Evolutionary conservation across 805 yeast genomes (phyloP).

Genomic region (Yamadazyma olivae): DNA sequence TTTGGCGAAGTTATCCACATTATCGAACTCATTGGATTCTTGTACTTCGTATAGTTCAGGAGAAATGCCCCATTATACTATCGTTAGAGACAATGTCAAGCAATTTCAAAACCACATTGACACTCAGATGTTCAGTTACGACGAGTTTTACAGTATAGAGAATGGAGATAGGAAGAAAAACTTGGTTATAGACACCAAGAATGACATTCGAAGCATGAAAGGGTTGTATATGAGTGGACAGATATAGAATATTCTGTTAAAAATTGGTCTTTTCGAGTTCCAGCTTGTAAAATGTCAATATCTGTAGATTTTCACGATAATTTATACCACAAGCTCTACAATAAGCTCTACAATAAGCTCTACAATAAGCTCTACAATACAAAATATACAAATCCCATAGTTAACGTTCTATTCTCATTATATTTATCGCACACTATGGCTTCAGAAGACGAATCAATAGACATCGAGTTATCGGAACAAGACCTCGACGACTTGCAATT

Average conservation of each 20-base stretch:
- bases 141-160: conserved; percentile 23
- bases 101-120: conserved; percentile 36
- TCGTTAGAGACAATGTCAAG: conserved; percentile 25
- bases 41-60: conserved; percentile 25
- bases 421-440: too few relatives aligned
- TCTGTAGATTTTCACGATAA: too few relatives aligned
- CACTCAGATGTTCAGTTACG: conserved; percentile 29
- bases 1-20: conserved; percentile 18
- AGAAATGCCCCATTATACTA: conserved; percentile 33
- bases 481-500: conserved; percentile 6
- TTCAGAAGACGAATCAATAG: conserved; percentile 7
- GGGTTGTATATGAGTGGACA: conserved; percentile 45
- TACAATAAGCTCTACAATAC: too few relatives aligned
- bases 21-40: conserved; percentile 19
- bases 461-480: conserved; percentile 8
- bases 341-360: too few relatives aligned
- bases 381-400: too few relatives aligned
- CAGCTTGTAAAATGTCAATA: too few relatives aligned
- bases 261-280: too few relatives aligned
- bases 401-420: too few relatives aligned
- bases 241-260: conserved; percentile 11
- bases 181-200: conserved; percentile 31
- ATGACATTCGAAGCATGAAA: conserved; percentile 38
- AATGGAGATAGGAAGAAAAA: conserved; percentile 19
- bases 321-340: too few relatives aligned